Percentiles rank a stretch among this genome's conserved stretches.
phyloP scores from a whole-genome alignment of 2,329 filamentous ascomycete genomes.

The Verticillium nonalfalfae region DNA sequence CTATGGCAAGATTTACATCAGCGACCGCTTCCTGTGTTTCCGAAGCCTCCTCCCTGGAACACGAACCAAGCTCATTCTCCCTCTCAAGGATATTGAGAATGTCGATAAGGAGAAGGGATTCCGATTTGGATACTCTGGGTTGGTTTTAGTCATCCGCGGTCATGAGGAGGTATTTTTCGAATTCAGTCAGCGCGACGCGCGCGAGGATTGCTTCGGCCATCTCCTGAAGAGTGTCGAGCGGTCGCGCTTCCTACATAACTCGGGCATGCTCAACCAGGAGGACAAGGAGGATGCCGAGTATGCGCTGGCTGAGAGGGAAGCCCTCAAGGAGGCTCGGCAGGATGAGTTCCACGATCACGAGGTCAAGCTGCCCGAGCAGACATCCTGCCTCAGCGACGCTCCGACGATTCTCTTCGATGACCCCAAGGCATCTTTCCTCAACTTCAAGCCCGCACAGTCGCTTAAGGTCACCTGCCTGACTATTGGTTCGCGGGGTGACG shows the following conservation, averaged over 20 bases:
- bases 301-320: constrained; percentile 74
- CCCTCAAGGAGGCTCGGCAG: constrained; percentile 67
- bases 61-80: constrained; percentile 85
- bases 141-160: constrained; percentile 87
- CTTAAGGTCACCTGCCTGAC: constrained; percentile 88
- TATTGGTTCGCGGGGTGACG: constrained; percentile 91
- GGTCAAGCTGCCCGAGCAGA: constrained; percentile 38
- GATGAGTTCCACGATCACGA: constrained; percentile 46
- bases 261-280: constrained; percentile 59
- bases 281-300: constrained; percentile 65
- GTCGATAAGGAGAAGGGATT: constrained; percentile 95
- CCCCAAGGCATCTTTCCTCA: constrained; percentile 76
- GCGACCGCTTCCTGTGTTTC: constrained; percentile 83
- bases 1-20: constrained; percentile 95
- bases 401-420: constrained; percentile 87
- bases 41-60: constrained; percentile 85
- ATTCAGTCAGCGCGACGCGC: constrained; percentile 67
- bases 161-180: constrained; percentile 98
- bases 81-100: constrained; percentile 86
- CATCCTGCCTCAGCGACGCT: constrained; percentile 44
- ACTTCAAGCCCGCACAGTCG: constrained; percentile 78
- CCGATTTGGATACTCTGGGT: constrained; percentile 80
- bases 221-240: constrained; percentile 72
- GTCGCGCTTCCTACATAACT: constrained; percentile 63
- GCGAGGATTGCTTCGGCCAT: constrained; percentile 85